Conservation (phyloP, 108 stramenopile genomes). For the Epipyxis sp. region DNA sequence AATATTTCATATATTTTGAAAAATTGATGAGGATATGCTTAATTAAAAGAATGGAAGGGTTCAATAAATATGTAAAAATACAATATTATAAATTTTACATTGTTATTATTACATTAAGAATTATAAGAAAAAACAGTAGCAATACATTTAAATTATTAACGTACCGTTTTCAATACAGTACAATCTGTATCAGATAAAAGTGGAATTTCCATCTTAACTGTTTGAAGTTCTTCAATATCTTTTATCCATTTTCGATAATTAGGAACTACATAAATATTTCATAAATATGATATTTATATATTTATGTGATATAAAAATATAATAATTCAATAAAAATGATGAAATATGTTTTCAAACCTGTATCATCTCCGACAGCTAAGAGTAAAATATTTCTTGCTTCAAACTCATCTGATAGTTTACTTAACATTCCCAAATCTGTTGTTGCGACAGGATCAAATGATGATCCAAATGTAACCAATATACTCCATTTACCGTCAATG, state of each 20-base stretch:
- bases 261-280: neutral
- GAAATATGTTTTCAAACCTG: neutral
- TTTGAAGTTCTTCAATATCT: conserved; percentile 15
- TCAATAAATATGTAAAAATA: too few species aligned
- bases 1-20: too few species aligned
- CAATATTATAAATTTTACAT: too few species aligned
- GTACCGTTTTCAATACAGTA: neutral
- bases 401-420: neutral
- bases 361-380: neutral
- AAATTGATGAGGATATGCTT: too few species aligned
- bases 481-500: neutral
- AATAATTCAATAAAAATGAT: neutral
- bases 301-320: neutral
- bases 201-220: neutral
- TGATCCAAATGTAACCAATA: neutral
- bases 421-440: conserved; percentile 20
- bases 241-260: neutral
- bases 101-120: too few species aligned
- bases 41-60: too few species aligned
- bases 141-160: too few species aligned
- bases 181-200: conserved; percentile 4
- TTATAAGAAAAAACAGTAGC: neutral
- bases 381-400: neutral
- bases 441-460: conserved; percentile 11
- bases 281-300: neutral